Evolutionary conservation across 768 basidiomycete genomes (phyloP), one percentile per base, ranked within the genome.

Genomic region (Pulveroboletus frians): DNA sequence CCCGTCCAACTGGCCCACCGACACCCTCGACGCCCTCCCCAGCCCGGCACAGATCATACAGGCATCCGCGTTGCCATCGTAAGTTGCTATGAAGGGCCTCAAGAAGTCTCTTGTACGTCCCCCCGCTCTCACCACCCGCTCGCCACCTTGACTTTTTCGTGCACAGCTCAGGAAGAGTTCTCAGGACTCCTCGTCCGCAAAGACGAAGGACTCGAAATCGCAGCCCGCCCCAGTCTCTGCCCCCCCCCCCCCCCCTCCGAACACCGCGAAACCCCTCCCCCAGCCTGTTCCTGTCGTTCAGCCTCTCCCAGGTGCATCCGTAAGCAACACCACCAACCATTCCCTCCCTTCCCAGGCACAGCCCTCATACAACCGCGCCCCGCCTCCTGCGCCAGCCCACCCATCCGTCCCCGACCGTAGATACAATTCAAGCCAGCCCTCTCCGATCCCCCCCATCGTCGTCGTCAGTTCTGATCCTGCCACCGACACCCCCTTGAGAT

Each of bases 381-480:
- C 71, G 18, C 71, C 74, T 26, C 69, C 75, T 21, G 65, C 71
- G 9, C 69, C 73, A 17, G 60, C 70, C 37, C 59, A 57, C 30
- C 66, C 73, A 32, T 60, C 71, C 40, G 67, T 70, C 31, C 68
- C 79, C 40, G 87, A 88, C 68, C 84, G 84, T 56, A 79, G 85
- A 69, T 76, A 80, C 52, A 54, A 43, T 14, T 45, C 64, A 31
- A 62, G 55, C 38, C 69, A 71, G 59, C 67, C 75, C 30, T 71
- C 78, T 3, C 72, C 82, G 18, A 76, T 84, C 9, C 89, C 90
- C 49, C 85, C 90, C 51, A 90, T 92, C 66, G 88, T 92, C 48
- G 88, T 92, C 58, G 90, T 92, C 52, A 88, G 83, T 67, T 73
- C 87, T 29, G 90, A 91, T 61, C 71, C 76, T 9, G 64, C 78